A percentile compares a stretch with the other conserved stretches of the same genome.
These are phyloP conservation scores for Peniophora sp. DNA, from an alignment of 1,284 basidiomycete species.

Conservation along the genomic window DNA sequence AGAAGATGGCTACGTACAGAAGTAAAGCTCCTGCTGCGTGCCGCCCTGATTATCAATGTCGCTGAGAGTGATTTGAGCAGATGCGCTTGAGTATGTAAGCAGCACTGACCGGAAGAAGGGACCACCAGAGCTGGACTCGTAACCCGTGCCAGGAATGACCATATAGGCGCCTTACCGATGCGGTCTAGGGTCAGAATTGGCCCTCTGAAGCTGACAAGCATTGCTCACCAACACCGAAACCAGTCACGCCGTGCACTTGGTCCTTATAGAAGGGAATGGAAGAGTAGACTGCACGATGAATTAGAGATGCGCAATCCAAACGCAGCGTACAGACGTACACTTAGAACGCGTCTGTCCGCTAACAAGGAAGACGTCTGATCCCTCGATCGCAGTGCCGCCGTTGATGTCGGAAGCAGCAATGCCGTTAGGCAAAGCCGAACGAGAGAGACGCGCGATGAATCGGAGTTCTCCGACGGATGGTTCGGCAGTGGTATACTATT, in stretches of 20 bases:
- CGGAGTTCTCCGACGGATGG: conserved; percentile 30
- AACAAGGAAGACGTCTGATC: conserved; percentile 28
- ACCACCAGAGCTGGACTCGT: conserved; percentile 34
- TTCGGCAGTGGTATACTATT: conserved; percentile 11
- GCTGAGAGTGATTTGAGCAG: not conserved
- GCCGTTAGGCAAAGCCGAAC: conserved; percentile 22
- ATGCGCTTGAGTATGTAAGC: not conserved
- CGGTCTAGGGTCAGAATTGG: no score
- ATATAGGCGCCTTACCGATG: conserved; percentile 28
- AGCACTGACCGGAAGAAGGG: conserved; percentile 32
- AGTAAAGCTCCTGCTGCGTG: conserved; percentile 34
- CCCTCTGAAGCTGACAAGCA: no score
- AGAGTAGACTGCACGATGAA: not conserved
- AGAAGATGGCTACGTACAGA: not conserved
- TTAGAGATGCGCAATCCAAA: conserved; percentile 7
- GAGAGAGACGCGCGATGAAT: conserved; percentile 29
- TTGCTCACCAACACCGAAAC: conserved; percentile 21
- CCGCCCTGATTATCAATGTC: conserved; percentile 35
- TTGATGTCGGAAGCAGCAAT: conserved; percentile 17
- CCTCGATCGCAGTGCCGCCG: conserved; percentile 30
- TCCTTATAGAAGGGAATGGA: conserved; percentile 22
- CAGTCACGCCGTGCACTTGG: conserved; percentile 35
- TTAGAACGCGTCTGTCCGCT: conserved; percentile 30
- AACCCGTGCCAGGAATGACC: conserved; percentile 31
- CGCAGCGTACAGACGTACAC: conserved; percentile 26